phyloP scores from a whole-genome alignment of 164 flowering plant species.

The Nelumbo lutea region DNA sequence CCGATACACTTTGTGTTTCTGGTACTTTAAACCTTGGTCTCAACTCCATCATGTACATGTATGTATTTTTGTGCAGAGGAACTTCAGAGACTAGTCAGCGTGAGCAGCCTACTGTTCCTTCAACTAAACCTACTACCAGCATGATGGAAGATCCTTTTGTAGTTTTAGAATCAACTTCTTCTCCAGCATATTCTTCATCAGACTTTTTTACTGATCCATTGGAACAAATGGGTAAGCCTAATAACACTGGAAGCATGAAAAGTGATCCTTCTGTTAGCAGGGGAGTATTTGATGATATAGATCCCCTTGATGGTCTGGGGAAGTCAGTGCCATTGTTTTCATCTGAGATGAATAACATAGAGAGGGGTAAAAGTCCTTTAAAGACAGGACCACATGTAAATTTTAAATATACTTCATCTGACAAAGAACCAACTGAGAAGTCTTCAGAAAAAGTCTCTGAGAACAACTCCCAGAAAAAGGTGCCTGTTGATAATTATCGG shows the following conservation, averaged over 20 bases:
- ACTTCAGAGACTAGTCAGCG: constrained; percentile 28
- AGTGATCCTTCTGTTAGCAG: constrained; percentile 35
- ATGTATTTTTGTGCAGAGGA: constrained; percentile 32
- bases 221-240: constrained; percentile 40
- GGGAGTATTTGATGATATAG: constrained; percentile 46
- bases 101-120: constrained; percentile 26
- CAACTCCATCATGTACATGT: neutral
- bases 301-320: constrained; percentile 48
- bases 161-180: constrained; percentile 44
- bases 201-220: constrained; percentile 45
- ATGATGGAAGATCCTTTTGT: constrained; percentile 66
- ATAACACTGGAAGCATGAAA: constrained; percentile 31
- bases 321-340: constrained; percentile 41
- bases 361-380: constrained; percentile 37
- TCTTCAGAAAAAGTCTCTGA: constrained; percentile 35
- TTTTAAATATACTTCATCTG: constrained; percentile 19
- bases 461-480: constrained; percentile 30
- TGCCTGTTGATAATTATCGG: constrained; percentile 29
- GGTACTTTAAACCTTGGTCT: neutral
- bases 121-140: constrained; percentile 33
- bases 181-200: constrained; percentile 32
- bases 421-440: constrained; percentile 33
- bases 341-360: constrained; percentile 28
- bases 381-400: constrained; percentile 25
- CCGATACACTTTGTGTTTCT: neutral